Evolutionary conservation across 75 land plant genomes (phyloP).

Genomic region (Pinus tabuliformis): DNA sequence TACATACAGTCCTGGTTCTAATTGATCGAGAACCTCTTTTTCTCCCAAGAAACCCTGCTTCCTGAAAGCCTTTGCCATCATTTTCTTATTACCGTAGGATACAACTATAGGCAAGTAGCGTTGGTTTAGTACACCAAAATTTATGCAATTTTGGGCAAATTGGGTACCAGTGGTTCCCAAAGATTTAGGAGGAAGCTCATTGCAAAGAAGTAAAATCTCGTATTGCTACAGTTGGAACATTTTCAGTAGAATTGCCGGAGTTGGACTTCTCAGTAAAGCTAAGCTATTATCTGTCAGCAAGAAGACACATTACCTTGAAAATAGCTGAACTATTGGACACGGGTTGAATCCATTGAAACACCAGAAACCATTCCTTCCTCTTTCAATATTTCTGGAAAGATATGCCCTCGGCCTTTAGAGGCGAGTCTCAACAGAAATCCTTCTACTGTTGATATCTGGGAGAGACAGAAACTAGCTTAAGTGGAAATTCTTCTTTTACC

Average conservation of each 20-base stretch:
- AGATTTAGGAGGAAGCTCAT: not conserved
- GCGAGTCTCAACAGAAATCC: no score
- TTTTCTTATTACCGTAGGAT: conserved; percentile 15
- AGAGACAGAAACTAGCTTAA: no score
- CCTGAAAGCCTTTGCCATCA: conserved; percentile 9
- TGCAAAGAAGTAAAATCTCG: not conserved
- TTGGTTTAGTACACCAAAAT: conserved; percentile 6
- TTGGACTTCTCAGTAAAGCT: not conserved
- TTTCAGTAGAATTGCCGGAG: no score
- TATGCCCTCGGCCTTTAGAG: no score
- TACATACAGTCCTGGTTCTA: conserved; percentile 16
- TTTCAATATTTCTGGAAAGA: no score
- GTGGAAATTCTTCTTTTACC: no score
- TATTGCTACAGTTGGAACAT: not conserved
- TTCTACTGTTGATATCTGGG: no score
- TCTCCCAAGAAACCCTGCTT: conserved; percentile 1
- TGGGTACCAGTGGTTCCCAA: not conserved
- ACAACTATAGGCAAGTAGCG: not conserved
- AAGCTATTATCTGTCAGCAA: not conserved
- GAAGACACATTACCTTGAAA: no score
- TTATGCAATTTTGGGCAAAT: not conserved
- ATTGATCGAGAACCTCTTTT: not conserved
- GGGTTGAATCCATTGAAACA: no score
- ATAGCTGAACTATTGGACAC: no score
- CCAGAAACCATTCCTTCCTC: no score